Evolutionary conservation across 345 rosid genomes (phyloP), one percentile per base, ranked within the genome.

Genomic region (Schrenkiella parvula): DNA sequence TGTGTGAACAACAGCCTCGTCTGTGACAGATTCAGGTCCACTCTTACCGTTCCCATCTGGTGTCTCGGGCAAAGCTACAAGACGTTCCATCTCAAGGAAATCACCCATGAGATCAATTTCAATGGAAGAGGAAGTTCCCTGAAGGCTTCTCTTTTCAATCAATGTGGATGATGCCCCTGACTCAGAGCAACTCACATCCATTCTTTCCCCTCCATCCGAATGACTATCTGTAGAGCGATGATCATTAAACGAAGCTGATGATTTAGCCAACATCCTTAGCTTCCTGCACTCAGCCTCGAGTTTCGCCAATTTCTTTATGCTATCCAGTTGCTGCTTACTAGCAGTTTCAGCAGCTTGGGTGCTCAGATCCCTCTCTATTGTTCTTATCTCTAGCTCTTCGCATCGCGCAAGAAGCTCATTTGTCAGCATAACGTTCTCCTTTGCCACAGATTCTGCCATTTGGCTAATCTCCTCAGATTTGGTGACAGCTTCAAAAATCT

Each of bases 31-130:
- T 44, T 67, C 80, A 39, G 89, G 76, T 64, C 80, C 83, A 32
- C 68, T 60, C 9, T 65, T 32, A 64, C 28, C 44, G 13, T 52
- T 81, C 22, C 66, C 79, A 43, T 53, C 82, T 66, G 71, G 75
- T 71, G 70, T 73, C 79, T 82, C 85, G 6, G 92, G 81, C 79
- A 89, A 74, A 13, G 96, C 88, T 63, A 86, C 93, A 80, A 93
- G 92, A 42, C 77, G 82, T 79, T 93, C 98, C 97, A 93, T 93
- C 78, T 93, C 98, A 56, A 93, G 92, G 73, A 93, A 93, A 81
- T 93, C 98, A 79, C 87, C 95, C 96, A 93, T 93, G 50, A 91
- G 89, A 80, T 84, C 86, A 62, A 86, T 81, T 70, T 86, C 86
- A 59, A 78, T 48, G 37, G 88, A 77, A 28, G 86, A 76, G 23